Conservation (phyloP, 2,329 filamentous ascomycete species). For the Cercospora sp. region DNA sequence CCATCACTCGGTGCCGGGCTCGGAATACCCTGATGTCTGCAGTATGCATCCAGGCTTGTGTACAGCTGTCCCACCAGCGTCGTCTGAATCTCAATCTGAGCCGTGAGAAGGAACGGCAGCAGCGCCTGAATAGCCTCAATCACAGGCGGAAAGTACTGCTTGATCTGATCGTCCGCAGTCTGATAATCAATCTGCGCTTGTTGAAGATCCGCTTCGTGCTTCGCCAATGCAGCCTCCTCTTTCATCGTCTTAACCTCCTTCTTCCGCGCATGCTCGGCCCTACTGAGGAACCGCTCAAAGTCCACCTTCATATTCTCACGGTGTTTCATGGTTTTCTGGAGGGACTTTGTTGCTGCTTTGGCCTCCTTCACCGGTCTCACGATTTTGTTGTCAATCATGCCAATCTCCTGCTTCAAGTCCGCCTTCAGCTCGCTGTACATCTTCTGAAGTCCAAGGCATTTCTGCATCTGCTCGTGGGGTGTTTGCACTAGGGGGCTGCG, state of each 20-base stretch:
- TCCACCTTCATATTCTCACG: slow-evolving; percentile 79
- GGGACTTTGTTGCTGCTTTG: slow-evolving; percentile 66
- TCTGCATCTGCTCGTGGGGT: slow-evolving; percentile 62
- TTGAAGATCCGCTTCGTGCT: slow-evolving; percentile 69
- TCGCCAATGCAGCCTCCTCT: slow-evolving; percentile 69
- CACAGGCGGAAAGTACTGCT: slow-evolving; percentile 69
- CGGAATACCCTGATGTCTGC: slow-evolving; percentile 66
- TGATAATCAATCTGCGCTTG: slow-evolving; percentile 69
- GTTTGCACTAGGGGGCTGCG: slow-evolving; percentile 59
- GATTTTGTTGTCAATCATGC: slow-evolving; percentile 68
- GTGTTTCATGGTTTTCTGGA: slow-evolving; percentile 83
- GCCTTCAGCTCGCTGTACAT: slow-evolving; percentile 69
- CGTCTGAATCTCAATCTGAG: slow-evolving; percentile 75
- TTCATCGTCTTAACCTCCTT: slow-evolving; percentile 71
- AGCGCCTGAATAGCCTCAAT: slow-evolving; percentile 70
- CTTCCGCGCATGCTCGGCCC: slow-evolving; percentile 67
- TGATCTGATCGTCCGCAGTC: slow-evolving; percentile 72
- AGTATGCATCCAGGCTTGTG: slow-evolving; percentile 73
- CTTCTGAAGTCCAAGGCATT: slow-evolving; percentile 64
- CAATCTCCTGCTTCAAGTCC: slow-evolving; percentile 71
- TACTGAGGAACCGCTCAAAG: slow-evolving; percentile 74
- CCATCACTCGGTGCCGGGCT: slow-evolving; percentile 72
- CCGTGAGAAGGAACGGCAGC: slow-evolving; percentile 69
- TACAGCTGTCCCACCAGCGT: slow-evolving; percentile 75
- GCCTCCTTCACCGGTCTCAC: slow-evolving; percentile 70